Percentiles rank a stretch among this genome's conserved stretches.
Conservation (phyloP, 2,329 filamentous ascomycete genomes). For the Colletotrichum sp. region DNA sequence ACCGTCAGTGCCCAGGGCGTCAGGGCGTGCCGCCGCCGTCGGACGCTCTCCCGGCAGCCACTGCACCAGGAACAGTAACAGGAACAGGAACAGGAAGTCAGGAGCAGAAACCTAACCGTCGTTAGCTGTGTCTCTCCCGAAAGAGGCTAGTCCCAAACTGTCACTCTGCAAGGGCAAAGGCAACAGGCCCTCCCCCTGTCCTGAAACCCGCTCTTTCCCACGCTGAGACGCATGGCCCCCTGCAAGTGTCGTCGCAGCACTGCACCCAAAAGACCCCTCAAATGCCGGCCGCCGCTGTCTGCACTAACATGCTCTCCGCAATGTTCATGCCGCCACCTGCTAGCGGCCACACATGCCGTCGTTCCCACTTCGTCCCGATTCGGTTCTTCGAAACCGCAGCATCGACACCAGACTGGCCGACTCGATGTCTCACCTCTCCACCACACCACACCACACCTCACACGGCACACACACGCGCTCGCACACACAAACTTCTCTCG, state of each 20-base stretch:
- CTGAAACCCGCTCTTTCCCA: constrained; percentile 23
- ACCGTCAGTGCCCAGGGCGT: neutral
- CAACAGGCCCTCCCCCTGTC: constrained; percentile 9
- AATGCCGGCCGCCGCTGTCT: neutral
- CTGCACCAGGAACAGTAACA: neutral
- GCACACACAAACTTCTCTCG: neutral
- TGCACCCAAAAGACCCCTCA: neutral
- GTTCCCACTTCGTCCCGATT: neutral
- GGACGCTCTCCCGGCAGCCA: neutral
- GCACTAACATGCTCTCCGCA: constrained; percentile 8
- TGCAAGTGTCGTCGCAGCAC: constrained; percentile 18
- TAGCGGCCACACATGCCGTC: neutral
- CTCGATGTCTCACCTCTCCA: constrained; percentile 3
- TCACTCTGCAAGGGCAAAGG: neutral
- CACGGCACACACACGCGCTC: neutral
- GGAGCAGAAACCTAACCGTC: neutral
- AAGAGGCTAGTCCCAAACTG: neutral
- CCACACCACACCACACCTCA: neutral
- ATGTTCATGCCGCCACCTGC: neutral
- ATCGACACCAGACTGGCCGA: neutral
- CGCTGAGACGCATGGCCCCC: constrained; percentile 21
- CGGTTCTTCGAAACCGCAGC: constrained; percentile 10
- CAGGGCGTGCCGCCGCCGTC: neutral
- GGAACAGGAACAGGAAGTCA: neutral
- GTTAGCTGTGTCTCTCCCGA: neutral